phyloP scores from a whole-genome alignment of 306 rosid genomes.

The Chamaecrista fasciculata region DNA sequence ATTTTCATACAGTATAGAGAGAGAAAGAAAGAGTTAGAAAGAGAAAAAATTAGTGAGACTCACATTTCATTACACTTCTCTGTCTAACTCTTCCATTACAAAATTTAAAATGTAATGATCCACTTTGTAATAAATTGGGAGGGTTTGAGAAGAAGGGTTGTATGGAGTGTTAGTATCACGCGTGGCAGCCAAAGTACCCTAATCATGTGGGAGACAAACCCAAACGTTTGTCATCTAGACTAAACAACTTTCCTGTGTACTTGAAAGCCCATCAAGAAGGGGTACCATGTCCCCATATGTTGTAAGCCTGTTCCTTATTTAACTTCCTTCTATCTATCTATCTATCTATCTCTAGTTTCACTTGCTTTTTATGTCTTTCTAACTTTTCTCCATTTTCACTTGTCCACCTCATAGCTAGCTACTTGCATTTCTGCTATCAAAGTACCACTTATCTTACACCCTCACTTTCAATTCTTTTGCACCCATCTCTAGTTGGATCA shows the following conservation, averaged over 20 bases:
- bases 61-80: no score
- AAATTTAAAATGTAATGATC: no score
- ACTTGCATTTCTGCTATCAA: background rate
- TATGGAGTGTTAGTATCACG: slow-evolving; percentile 29
- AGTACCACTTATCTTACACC: background rate
- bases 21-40: no score
- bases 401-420: no score
- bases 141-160: background rate
- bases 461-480: background rate
- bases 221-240: slow-evolving; percentile 32
- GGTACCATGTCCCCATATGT: slow-evolving; percentile 33
- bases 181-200: slow-evolving; percentile 35
- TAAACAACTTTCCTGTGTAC: slow-evolving; percentile 33
- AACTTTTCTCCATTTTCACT: background rate
- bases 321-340: no score
- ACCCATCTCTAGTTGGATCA: background rate
- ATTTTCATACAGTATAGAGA: no score
- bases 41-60: no score
- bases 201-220: slow-evolving; percentile 36
- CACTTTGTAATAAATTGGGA: no score
- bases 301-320: slow-evolving; percentile 15
- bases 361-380: background rate
- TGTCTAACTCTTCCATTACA: no score
- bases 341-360: background rate
- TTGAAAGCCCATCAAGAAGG: slow-evolving; percentile 28